Conservation (phyloP, 2,329 filamentous ascomycete species). For the Ophiobolus disseminans region DNA sequence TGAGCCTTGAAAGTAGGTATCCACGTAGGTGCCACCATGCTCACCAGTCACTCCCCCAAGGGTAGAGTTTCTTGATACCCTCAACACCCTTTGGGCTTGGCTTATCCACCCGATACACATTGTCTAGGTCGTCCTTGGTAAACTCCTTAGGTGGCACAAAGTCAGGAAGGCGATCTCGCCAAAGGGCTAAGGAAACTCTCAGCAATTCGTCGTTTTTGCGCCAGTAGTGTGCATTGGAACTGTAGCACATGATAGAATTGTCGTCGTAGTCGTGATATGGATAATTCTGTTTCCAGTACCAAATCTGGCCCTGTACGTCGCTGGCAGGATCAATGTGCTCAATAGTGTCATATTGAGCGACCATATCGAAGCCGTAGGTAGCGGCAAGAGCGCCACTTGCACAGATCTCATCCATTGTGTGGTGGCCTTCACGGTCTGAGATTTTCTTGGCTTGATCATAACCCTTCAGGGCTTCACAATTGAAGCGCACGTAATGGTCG, state of each 20-base stretch:
- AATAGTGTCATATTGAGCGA: background rate
- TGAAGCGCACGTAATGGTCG: slow-evolving; percentile 1
- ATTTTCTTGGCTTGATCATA: background rate
- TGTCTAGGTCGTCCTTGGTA: background rate
- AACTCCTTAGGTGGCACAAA: background rate
- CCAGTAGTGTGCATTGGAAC: background rate
- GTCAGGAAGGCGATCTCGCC: background rate
- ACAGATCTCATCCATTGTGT: slow-evolving; percentile 1
- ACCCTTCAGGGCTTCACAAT: background rate
- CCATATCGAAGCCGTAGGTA: background rate
- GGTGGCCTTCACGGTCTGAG: background rate
- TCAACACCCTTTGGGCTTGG: background rate
- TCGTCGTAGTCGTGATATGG: background rate
- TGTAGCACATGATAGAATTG: slow-evolving; percentile 2
- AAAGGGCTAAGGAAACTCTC: background rate
- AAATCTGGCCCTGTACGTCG: background rate
- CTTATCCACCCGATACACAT: background rate
- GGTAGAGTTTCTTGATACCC: background rate
- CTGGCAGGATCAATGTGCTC: background rate
- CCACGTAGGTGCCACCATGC: too few species aligned
- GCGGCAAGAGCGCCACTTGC: background rate
- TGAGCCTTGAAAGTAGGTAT: too few species aligned
- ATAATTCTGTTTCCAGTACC: slow-evolving; percentile 1
- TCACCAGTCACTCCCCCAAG: too few species aligned
- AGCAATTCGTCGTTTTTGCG: background rate